Base-by-base conservation (phyloP, 2,329 filamentous ascomycete genomes). In the Hymenoscyphus fructigenus region DNA sequence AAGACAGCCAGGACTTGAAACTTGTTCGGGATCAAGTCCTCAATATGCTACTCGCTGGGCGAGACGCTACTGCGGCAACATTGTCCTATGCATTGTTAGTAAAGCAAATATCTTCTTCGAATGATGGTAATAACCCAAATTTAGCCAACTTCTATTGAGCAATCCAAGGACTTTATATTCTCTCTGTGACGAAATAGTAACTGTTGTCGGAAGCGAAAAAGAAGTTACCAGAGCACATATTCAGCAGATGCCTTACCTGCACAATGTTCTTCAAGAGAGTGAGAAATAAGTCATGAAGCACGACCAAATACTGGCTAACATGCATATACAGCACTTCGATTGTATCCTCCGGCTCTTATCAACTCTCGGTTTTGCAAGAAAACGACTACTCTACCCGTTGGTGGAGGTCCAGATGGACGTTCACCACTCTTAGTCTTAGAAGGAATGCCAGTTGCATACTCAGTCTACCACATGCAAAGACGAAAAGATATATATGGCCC, bases 401-500 rank as follows among this genome's bases (percentile, higher is more conserved):
- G 38, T 1, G 38, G 38, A 4, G 38, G 38, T 44, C 38, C 38
- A 5, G 38, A 44, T 10, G 38, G 38, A n/a, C 63, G 66, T 3
- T 66, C 67, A 0, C 75, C 76, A 0, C 63, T 78, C 10, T 72
- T 73, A 10, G 63, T 72, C 7, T 59, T 62, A 12, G 68, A 71
- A 64, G 70, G 70, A 1, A 58, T 55, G 10, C 59, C 59, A 2
- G 66, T 73, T 23, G 61, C 57, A 28, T 72, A 70, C 60, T 63
- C 56, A 17, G 41, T 66, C 9, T 70, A 56, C 59, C 69, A 75
- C 5, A 77, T 81, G 74, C 79, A 81, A 61, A 74, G 79, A 3
- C 68, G 38, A 4, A 68, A 68, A 15, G 76, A 78, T 23, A 68
- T 80, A 26, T 83, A 77, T 65, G 79, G 79, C 3, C 64, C 67